A percentile compares a stretch with the other conserved stretches of the same genome.
These are phyloP conservation scores for Phoma sp. DNA, from an alignment of 2,329 filamentous ascomycete genomes.

Conservation along the genomic window DNA sequence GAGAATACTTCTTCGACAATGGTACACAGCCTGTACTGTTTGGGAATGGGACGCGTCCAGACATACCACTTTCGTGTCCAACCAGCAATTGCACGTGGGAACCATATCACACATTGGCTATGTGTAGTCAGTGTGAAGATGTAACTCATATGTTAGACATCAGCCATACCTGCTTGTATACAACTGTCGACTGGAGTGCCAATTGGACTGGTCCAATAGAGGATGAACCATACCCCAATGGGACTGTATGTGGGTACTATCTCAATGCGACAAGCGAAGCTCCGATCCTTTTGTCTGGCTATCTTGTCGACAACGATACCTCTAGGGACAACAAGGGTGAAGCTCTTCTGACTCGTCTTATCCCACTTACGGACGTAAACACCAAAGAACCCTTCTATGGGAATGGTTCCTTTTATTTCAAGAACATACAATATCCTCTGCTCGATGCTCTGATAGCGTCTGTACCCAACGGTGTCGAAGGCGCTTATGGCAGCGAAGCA, in stretches of 20 bases:
- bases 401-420: constrained; percentile 27
- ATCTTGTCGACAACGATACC: background rate
- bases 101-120: constrained; percentile 28
- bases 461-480: background rate
- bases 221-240: constrained; percentile 19
- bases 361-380: constrained; percentile 15
- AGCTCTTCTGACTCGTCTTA: constrained; percentile 15
- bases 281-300: constrained; percentile 29
- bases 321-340: constrained; percentile 8
- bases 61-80: constrained; percentile 36
- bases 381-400: constrained; percentile 7
- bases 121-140: constrained; percentile 34
- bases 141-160: constrained; percentile 9
- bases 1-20: constrained; percentile 21
- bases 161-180: constrained; percentile 14
- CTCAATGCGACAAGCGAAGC: constrained; percentile 22
- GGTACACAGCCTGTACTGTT: constrained; percentile 26
- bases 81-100: constrained; percentile 42
- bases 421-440: constrained; percentile 23
- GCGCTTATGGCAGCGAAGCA: constrained; percentile 13
- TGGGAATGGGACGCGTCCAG: constrained; percentile 32
- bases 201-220: background rate
- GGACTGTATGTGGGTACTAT: constrained; percentile 34
- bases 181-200: constrained; percentile 24
- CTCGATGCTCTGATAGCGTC: constrained; percentile 22